Base-by-base conservation (phyloP, 257 asterid species). In the Lycium ferocissimum region DNA sequence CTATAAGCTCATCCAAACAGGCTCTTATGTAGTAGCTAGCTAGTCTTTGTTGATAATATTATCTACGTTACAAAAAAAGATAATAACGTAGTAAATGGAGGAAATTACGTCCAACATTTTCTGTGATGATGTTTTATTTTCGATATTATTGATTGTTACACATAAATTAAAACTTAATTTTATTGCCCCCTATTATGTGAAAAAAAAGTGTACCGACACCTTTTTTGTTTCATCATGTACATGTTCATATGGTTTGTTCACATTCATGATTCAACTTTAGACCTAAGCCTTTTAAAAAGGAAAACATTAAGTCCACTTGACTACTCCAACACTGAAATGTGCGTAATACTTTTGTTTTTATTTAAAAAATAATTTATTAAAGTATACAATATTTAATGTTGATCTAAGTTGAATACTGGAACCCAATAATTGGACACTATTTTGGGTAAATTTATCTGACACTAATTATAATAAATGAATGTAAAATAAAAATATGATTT, bases 241-340 rank as follows among this genome's bases (percentile, higher is more conserved):
- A 26, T 38, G 81, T 49, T 75, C 81, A 75, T 47, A 49, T 75
- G 81, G 81, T 49, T 75, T 75, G 59, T 75, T 75, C 61, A 20
- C 69, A 62, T 62, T 49, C 33, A 26, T 26, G 33, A 73, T 73
- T 73, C 47, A 75, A 13, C 81, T 75, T 75, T 75, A 75, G 43
- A 22, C 81, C 80, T 43, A 72, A 22, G 61, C 54, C 4, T 20
- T 11, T 63, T 37, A 7, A 73, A 20, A 73, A n/a, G 13, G 12
- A 62, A 20, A 9, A 62, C 38, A 40, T 40, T 40, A 11, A 47
- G 43, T 75, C 61, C 61, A 75, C 81, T 75, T 22, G 61, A 75
- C 61, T 49, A 49, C 61, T 75, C 43, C 81, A 75, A 75, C 81
- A 11, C 61, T 49, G n/a, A 20, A 75, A 75, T 75, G 81, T 75